These are phyloP conservation scores for Gossypium gossypioides DNA, from an alignment of 441 rosid genomes.

Conservation along the genomic window DNA sequence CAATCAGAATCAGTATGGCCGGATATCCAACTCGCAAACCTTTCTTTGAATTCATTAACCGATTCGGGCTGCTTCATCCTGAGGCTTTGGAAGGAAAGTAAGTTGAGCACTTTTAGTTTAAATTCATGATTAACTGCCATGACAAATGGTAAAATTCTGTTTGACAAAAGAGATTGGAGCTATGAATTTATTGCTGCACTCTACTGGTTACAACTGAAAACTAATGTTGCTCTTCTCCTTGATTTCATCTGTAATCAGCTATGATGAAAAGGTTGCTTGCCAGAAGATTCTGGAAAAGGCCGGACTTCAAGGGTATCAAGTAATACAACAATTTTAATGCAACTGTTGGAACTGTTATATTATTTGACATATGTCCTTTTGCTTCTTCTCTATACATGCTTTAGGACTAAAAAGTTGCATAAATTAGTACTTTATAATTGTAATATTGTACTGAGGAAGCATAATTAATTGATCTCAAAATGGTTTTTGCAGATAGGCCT, in stretches of 20 bases:
- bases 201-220: conserved; percentile 17
- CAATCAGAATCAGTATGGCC: conserved; percentile 95
- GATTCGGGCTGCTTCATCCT: conserved; percentile 80
- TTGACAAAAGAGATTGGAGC: conserved; percentile 7
- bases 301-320: conserved; percentile 91
- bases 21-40: conserved; percentile 95
- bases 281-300: conserved; percentile 71
- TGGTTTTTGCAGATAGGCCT: conserved; percentile 69
- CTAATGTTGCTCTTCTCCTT: conserved; percentile 15
- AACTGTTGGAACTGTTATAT: not conserved
- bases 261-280: conserved; percentile 69
- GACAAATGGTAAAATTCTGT: conserved; percentile 4
- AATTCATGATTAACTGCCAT: not conserved
- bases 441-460: conserved; percentile 2
- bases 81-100: conserved; percentile 75
- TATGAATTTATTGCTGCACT: conserved; percentile 13
- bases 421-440: not conserved
- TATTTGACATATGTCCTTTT: not conserved
- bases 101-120: conserved; percentile 27
- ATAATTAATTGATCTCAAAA: conserved; percentile 20
- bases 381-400: conserved; percentile 8
- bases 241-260: conserved; percentile 39
- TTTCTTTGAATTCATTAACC: conserved; percentile 76
- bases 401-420: not conserved
- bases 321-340: conserved; percentile 18